Evolutionary conservation across 129 eudicot genomes (phyloP), one percentile per base, ranked within the genome.

Genomic region (Pittosporum tobira): DNA sequence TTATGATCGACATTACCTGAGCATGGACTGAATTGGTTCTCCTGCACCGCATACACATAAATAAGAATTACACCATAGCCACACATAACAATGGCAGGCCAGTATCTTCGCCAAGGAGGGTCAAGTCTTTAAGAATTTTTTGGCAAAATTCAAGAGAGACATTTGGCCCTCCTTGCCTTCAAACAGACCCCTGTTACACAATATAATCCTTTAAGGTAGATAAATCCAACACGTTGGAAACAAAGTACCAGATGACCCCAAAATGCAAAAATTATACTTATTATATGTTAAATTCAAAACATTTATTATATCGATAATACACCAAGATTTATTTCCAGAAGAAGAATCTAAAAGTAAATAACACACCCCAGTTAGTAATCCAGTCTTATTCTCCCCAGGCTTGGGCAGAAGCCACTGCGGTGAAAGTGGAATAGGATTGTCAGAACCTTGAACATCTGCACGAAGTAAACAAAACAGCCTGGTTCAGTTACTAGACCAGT

Each of bases 341-440:
- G 14, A 40, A 40, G 18, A 40, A 40, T 10, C 11, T 34, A 34
- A 6, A 7, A 10, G 31, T 29, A 24, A 15, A 19, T 26, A 71
- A 74, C 94, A 62, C 27, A 91, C 99, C 81, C 81, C 95, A 55
- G 73, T 44, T 63, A 73, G 31, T 30, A 67, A 63, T 69, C 83
- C 99, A 55, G 74, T 28, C 83, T 91, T 91, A 40, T 61, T 81
- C 64, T 91, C 99, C 77, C 90, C 91, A 11, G 83, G 76, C 71
- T 91, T 91, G 5, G 99, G 79, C 29, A 77, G 88, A 76, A 87
- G 96, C 99, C 99, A 91, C 78, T 91, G 99, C 22, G 99, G 99
- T 31, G 96, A 91, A 70, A 91, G 99, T 31, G 99, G 96, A 43
- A 91, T 79, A 13, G 85, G 47, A 81, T 67, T 84, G 83, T 87